Percentiles rank a stretch among this genome's conserved stretches.
These are phyloP conservation scores for Cyberlindnera mississippiensis DNA, from an alignment of 805 yeast species.

Conservation along the genomic window DNA sequence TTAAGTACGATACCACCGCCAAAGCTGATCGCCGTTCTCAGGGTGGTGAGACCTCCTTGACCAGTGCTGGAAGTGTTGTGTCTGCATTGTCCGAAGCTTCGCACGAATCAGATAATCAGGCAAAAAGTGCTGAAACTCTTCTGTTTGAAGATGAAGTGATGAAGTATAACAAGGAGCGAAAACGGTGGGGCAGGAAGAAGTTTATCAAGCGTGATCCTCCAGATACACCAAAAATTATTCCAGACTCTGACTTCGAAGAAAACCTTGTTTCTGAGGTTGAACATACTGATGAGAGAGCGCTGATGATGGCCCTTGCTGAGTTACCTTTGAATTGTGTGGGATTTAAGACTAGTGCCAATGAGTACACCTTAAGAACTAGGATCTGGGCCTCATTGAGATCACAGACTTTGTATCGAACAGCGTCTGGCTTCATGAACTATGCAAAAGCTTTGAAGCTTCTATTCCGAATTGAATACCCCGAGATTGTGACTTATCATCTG, in stretches of 20 bases:
- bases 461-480: constrained; percentile 62
- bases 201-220: constrained; percentile 4
- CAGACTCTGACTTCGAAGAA: constrained; percentile 1
- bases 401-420: constrained; percentile 79
- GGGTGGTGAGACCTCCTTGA: neutral
- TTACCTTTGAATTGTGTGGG: constrained; percentile 72
- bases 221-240: constrained; percentile 8
- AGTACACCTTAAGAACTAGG: constrained; percentile 65
- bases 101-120: neutral
- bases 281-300: constrained; percentile 22
- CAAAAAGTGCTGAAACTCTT: neutral
- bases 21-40: neutral
- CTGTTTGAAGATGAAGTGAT: neutral
- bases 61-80: neutral
- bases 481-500: constrained; percentile 41
- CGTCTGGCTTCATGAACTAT: constrained; percentile 82
- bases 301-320: constrained; percentile 48
- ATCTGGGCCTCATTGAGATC: constrained; percentile 84
- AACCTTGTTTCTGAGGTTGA: constrained; percentile 15
- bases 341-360: constrained; percentile 61
- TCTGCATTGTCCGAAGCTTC: neutral
- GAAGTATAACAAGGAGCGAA: neutral
- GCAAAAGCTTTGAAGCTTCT: constrained; percentile 66
- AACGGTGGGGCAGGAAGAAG: neutral
- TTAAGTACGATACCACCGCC: constrained; percentile 22